These are phyloP conservation scores for Cercospora sp. DNA, from an alignment of 2,329 filamentous ascomycete genomes.

Conservation along the genomic window DNA sequence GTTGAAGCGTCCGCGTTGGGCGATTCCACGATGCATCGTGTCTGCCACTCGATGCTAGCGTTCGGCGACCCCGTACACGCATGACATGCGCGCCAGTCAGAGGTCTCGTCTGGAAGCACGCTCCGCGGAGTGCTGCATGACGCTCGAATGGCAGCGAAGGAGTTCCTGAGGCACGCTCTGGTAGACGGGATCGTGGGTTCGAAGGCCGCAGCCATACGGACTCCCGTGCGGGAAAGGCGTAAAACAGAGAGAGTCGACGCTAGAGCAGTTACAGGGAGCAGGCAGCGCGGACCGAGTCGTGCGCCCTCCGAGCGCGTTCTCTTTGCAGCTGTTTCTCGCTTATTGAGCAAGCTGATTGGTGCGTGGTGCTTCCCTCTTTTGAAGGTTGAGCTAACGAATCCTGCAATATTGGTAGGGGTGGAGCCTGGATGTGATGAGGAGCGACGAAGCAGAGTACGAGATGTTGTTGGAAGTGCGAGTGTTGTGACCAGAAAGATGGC, in stretches of 20 bases:
- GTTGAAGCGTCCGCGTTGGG: not conserved
- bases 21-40: not conserved
- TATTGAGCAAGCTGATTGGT: constrained; percentile 20
- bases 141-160: not conserved
- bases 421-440: constrained; percentile 14
- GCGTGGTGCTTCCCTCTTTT: constrained; percentile 12
- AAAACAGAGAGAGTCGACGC: constrained; percentile 13
- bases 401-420: constrained; percentile 24
- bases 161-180: not conserved
- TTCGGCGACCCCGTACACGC: constrained; percentile 21
- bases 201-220: constrained; percentile 16
- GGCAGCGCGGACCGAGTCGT: constrained; percentile 28
- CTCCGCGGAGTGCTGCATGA: constrained; percentile 4
- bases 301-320: constrained; percentile 18
- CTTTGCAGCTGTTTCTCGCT: constrained; percentile 19
- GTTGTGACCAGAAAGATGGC: not conserved
- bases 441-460: not conserved
- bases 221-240: constrained; percentile 22
- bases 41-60: constrained; percentile 14
- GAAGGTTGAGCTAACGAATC: constrained; percentile 24
- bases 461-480: not conserved
- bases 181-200: constrained; percentile 12
- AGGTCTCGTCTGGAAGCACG: not conserved
- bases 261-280: constrained; percentile 17
- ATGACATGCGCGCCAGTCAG: not conserved